Conservation (phyloP, 176 grass and related monocot genomes). For the Raddia guianensis region DNA sequence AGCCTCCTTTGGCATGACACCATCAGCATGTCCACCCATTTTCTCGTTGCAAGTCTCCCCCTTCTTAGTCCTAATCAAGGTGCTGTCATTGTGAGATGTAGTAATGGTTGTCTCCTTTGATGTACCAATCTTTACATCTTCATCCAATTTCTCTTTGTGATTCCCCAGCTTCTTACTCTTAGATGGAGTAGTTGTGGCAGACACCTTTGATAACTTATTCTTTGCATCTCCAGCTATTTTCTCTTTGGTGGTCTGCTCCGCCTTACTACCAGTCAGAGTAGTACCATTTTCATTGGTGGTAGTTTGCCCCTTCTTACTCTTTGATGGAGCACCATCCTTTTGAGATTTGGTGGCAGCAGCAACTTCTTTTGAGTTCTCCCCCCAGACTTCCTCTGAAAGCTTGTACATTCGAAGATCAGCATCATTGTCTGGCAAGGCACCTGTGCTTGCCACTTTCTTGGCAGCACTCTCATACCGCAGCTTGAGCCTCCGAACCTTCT, state of each 20-base stretch:
- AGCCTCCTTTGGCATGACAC: neutral
- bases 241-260: conserved; percentile 4
- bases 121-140: neutral
- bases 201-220: conserved; percentile 1
- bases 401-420: conserved; percentile 37
- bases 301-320: conserved; percentile 45
- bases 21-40: neutral
- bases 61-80: conserved; percentile 12
- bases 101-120: neutral
- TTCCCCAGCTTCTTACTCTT: conserved; percentile 24
- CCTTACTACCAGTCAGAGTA: conserved; percentile 9
- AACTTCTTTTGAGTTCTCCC: conserved; percentile 31
- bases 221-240: neutral
- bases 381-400: conserved; percentile 41
- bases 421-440: conserved; percentile 5
- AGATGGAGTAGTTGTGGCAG: neutral
- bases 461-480: neutral
- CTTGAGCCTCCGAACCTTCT: conserved; percentile 34
- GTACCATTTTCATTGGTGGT: neutral
- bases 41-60: conserved; percentile 28
- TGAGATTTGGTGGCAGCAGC: neutral
- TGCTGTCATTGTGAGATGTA: neutral
- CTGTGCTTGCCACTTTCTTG: conserved; percentile 9
- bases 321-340: neutral
- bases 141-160: conserved; percentile 18